Evolutionary conservation across 2,329 filamentous ascomycete species (phyloP).

Genomic region (Exophiala dermatitidis): DNA sequence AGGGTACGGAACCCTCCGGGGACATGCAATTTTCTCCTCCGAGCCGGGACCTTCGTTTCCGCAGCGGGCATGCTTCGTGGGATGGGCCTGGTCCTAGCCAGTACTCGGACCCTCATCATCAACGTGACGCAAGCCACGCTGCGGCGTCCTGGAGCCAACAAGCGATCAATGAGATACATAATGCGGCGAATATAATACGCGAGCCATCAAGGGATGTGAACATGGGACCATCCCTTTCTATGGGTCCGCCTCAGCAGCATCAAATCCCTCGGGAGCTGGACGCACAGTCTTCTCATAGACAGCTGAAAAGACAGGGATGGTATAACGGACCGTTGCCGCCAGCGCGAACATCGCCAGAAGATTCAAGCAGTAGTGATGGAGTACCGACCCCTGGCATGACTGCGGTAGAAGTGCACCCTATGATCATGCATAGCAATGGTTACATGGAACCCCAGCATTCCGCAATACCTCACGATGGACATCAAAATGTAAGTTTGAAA

Average conservation of each 20-base stretch:
- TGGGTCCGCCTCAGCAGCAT: conserved; percentile 22
- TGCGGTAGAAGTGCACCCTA: conserved; percentile 43
- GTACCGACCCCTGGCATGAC: conserved; percentile 43
- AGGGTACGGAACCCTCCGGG: conserved; percentile 54
- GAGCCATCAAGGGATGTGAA: conserved; percentile 5
- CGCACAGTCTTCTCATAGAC: conserved; percentile 12
- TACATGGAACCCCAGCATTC: conserved; percentile 40
- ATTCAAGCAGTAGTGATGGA: conserved; percentile 44
- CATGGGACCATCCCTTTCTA: conserved; percentile 20
- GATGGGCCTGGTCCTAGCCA: conserved; percentile 36
- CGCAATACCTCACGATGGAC: conserved; percentile 32
- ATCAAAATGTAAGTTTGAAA: conserved; percentile 36
- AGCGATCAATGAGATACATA: conserved; percentile 37
- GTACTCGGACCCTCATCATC: conserved; percentile 22
- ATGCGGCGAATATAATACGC: conserved; percentile 9
- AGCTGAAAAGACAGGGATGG: conserved; percentile 31
- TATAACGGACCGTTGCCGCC: conserved; percentile 32
- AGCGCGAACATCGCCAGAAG: conserved; percentile 41
- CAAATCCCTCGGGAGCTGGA: conserved; percentile 23
- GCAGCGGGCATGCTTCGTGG: conserved; percentile 41
- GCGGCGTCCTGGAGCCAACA: conserved; percentile 40
- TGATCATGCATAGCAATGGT: conserved; percentile 43
- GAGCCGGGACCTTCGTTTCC: conserved; percentile 38
- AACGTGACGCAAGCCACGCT: conserved; percentile 36
- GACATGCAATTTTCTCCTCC: conserved; percentile 32